Conservation (phyloP, 1,284 basidiomycete species). For the Thecaphora thlaspeos region DNA sequence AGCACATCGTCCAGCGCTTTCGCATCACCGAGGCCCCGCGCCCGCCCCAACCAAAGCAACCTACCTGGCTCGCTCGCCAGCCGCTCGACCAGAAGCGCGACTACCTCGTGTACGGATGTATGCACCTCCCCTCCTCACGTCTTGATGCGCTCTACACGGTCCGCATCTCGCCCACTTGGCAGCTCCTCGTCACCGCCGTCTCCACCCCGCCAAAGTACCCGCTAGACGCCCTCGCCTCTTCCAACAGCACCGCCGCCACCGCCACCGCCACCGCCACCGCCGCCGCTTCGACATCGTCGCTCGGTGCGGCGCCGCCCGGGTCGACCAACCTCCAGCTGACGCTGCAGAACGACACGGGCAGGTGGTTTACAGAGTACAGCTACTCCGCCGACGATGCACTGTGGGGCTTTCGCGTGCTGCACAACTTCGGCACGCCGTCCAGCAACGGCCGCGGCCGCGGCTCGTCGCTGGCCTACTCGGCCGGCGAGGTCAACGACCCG, state of each 20-base stretch:
- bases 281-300: slow-evolving; percentile 4
- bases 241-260: slow-evolving; percentile 3
- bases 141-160: slow-evolving; percentile 86
- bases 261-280: slow-evolving; percentile 3
- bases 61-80: slow-evolving; percentile 73
- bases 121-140: slow-evolving; percentile 83
- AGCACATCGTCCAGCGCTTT: slow-evolving; percentile 70
- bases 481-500: background rate
- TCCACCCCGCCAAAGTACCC: slow-evolving; percentile 50
- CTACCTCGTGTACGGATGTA: slow-evolving; percentile 85
- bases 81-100: slow-evolving; percentile 61
- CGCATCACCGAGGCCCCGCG: slow-evolving; percentile 76
- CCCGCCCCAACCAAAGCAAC: slow-evolving; percentile 70
- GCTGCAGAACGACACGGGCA: slow-evolving; percentile 85
- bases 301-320: slow-evolving; percentile 32
- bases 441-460: background rate
- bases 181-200: slow-evolving; percentile 54
- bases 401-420: slow-evolving; percentile 84
- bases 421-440: slow-evolving; percentile 69
- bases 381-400: slow-evolving; percentile 91
- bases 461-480: background rate
- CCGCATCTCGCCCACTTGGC: slow-evolving; percentile 64
- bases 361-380: slow-evolving; percentile 90
- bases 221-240: slow-evolving; percentile 21
- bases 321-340: slow-evolving; percentile 69